Base-by-base conservation (phyloP, 805 yeast genomes). In the Kuraishia borneana region DNA sequence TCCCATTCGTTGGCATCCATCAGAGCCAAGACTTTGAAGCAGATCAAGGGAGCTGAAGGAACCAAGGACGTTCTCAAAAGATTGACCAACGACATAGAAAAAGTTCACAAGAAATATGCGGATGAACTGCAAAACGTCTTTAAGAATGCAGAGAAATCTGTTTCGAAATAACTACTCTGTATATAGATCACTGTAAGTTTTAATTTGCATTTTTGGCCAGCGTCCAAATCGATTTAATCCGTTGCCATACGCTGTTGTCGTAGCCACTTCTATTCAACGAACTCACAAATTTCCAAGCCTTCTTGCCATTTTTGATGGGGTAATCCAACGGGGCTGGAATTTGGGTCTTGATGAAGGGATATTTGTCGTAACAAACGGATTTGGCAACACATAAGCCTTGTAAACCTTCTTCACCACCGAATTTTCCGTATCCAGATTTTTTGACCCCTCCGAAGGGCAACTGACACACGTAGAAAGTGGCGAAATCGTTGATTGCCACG, bases 351-450 rank as follows among this genome's bases (percentile, higher is more conserved):
- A 92, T 65, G 44, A 84, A 73, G 18, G 89, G 76, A 31, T 80
- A 70, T 42, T 73, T 76, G 59, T 92, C 97, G 63, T 72, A 81
- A 39, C 95, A 87, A 3, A 92, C 73, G 30, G 94, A 76, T 51
- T 92, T 92, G 36, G 85, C 83, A 37, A 76, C 68, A 54, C 97
- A 89, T 30, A 92, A 63, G 0, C 96, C 96, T 27, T 84, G 73
- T 29, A 92, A 65, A 2, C 99, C 99, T 63, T 92, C 99, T 52
- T 81, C 95, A 31, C 99, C 99, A 17, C 96, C 95, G 61, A 92
- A 92, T 53, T 89, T 89, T 37, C 98, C 98, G 51, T 87, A 92
- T 0, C 99, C 99, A 5, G 95, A 82, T 31, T 87, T 92, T 44
- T 78, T 78, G 19, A 73, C 73, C 21, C 99, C 99, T 36, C 99